Evolutionary conservation across 192 early-diverging fungal species (phyloP), one percentile per base, ranked within the genome.

Genomic region (Globomyces pollinis-pini): DNA sequence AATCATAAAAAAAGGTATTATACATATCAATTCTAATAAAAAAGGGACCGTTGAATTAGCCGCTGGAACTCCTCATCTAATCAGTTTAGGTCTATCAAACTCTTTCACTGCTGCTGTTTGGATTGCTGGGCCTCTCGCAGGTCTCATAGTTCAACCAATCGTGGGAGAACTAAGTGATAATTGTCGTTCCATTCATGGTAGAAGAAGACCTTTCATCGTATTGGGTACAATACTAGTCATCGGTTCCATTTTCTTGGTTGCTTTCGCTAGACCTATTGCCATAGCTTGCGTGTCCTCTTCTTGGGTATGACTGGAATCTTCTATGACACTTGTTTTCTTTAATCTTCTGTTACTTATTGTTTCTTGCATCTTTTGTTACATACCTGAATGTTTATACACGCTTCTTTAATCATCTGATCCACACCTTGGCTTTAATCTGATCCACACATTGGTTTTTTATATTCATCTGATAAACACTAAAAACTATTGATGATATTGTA

Each of bases 61-160:
- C 0, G 88, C 83, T 64, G 91, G 91, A 6, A 90, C 94, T 16
- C 90, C 89, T 15, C 91, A 91, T 60, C 68, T 98, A 44, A 76
- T 89, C 29, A 81, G 85, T 0, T 78, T 98, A 16, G 90, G 88
- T 0, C 63, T 98, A 41, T 76, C 85, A 16, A 88, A 89, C 66
- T 77, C 90, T 11, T 70, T 88, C 32, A 85, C 88, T 57, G 90
- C 91, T 34, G 70, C 96, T 30, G 95, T 98, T 8, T 98, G 95
- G 95, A 74, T 98, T 50, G 91, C 91, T 1, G 88, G 88, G 4
- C 88, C 88, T 11, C 72, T 90, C 1, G 84, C 86, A 26, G 75
- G 73, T 58, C 55, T 57, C 4, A 2, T 57, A 8, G 56, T 57
- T 28, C 56, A 61, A 24, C 56, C 60, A 1, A 11, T 62, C 34